Evolutionary conservation across 208 protist species (phyloP).

Genomic region (Trypanosoma platydactyli): DNA sequence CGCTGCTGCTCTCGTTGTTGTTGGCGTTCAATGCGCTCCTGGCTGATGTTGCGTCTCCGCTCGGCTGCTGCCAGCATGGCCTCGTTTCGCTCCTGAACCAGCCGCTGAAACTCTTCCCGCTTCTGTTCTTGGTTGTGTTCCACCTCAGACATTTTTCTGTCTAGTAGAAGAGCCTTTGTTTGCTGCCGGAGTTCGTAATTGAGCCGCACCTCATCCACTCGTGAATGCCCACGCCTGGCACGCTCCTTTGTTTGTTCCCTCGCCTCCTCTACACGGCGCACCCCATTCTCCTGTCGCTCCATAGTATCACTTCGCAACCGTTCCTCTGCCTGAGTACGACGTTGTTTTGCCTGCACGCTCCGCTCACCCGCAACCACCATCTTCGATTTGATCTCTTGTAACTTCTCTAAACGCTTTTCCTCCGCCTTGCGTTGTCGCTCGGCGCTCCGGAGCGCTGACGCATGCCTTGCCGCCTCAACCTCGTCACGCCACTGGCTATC

Average conservation of each 20-base stretch:
- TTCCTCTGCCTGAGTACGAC: slow-evolving; percentile 66
- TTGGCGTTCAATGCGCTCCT: slow-evolving; percentile 70
- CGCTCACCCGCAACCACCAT: slow-evolving; percentile 55
- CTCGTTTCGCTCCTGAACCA: slow-evolving; percentile 67
- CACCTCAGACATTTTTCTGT: slow-evolving; percentile 77
- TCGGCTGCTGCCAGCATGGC: slow-evolving; percentile 74
- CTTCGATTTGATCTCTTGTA: slow-evolving; percentile 72
- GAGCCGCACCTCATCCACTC: slow-evolving; percentile 76
- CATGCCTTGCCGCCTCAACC: slow-evolving; percentile 66
- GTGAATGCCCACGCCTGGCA: slow-evolving; percentile 56
- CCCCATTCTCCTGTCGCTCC: slow-evolving; percentile 62
- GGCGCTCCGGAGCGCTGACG: slow-evolving; percentile 71
- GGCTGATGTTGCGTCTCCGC: slow-evolving; percentile 64
- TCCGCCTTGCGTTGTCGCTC: slow-evolving; percentile 84
- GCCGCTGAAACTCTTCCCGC: slow-evolving; percentile 61
- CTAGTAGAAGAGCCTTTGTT: slow-evolving; percentile 64
- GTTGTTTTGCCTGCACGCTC: slow-evolving; percentile 50
- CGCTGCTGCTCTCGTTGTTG: slow-evolving; percentile 66
- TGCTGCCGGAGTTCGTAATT: slow-evolving; percentile 73
- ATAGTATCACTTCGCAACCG: slow-evolving; percentile 53
- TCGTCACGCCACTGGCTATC: slow-evolving; percentile 37
- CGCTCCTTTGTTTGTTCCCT: slow-evolving; percentile 65
- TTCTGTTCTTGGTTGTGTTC: slow-evolving; percentile 79
- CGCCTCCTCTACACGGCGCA: slow-evolving; percentile 69
- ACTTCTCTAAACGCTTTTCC: slow-evolving; percentile 65